A percentile compares a stretch with the other conserved stretches of the same genome.
Evolutionary conservation across 73 alveolate species (phyloP).

Genomic region (Effrenium voratum): DNA sequence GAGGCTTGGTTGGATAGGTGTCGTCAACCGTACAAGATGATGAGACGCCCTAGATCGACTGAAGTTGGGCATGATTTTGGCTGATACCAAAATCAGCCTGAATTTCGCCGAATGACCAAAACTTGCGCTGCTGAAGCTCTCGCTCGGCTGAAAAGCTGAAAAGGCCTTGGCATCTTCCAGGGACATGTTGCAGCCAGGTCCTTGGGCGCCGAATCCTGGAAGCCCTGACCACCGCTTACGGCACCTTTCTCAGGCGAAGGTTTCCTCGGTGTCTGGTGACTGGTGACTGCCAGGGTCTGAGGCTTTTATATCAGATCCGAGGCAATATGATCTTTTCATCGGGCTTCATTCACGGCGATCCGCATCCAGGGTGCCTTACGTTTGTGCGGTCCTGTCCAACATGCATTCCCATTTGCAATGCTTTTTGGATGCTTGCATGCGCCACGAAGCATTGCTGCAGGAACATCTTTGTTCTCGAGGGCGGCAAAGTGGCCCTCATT

Average conservation of each 20-base stretch:
- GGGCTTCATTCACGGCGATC: conserved; percentile 89
- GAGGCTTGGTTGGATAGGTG: no score
- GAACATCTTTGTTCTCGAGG: conserved; percentile 81
- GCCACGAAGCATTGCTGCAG: neutral
- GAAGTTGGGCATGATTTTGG: no score
- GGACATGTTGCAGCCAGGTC: conserved; percentile 33
- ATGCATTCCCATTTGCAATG: no score
- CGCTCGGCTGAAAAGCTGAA: no score
- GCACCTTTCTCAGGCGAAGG: neutral
- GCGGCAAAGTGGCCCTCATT: conserved; percentile 70
- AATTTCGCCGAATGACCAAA: no score
- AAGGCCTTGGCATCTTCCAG: no score
- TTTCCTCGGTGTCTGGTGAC: neutral
- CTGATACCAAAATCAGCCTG: no score
- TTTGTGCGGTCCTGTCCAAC: no score
- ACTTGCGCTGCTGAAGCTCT: no score
- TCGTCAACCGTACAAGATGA: no score
- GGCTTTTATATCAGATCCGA: no score
- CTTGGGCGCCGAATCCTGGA: conserved; percentile 72
- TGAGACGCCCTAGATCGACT: no score
- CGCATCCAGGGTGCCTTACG: conserved; percentile 69
- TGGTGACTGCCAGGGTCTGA: neutral
- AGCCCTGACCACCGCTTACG: conserved; percentile 91
- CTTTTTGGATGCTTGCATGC: neutral
- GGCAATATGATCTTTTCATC: conserved; percentile 88